A percentile compares a stretch with the other conserved stretches of the same genome.
These are phyloP conservation scores for Debaryomyces sp. DNA, from an alignment of 1,139 yeast genomes.

Conservation along the genomic window DNA sequence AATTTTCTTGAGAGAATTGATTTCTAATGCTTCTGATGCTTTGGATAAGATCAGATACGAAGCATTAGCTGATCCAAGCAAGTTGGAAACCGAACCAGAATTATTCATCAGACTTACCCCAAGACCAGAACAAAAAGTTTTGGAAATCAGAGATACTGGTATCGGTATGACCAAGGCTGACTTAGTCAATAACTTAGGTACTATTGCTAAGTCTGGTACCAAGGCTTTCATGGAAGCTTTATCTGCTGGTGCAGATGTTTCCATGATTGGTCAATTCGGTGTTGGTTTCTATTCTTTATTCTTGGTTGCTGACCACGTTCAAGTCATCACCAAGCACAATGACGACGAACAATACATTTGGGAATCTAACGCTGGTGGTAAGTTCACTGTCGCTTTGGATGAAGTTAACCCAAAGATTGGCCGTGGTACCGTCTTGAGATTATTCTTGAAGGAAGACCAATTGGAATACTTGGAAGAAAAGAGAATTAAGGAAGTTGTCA, in stretches of 20 bases:
- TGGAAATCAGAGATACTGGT: constrained; percentile 99
- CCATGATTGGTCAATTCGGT: constrained; percentile 99
- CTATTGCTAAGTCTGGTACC: constrained; percentile 99
- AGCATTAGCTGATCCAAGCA: constrained; percentile 88
- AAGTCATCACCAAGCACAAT: constrained; percentile 97
- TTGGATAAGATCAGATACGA: constrained; percentile 96
- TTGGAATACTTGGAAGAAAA: constrained; percentile 98
- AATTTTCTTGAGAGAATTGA: constrained; percentile 97
- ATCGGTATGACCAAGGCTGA: constrained; percentile 99
- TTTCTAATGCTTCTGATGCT: constrained; percentile 90
- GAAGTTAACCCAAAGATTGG: constrained; percentile 81
- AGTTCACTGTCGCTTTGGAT: constrained; percentile 94
- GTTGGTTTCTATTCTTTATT: constrained; percentile 99
- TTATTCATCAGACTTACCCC: constrained; percentile 97
- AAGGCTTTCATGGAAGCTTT: constrained; percentile 99
- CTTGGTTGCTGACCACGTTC: constrained; percentile 99
- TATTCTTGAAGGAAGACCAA: constrained; percentile 98
- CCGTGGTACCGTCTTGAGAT: constrained; percentile 95
- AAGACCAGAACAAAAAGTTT: constrained; percentile 87
- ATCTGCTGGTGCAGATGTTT: constrained; percentile 99
- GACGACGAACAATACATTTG: constrained; percentile 99
- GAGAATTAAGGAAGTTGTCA: constrained; percentile 98
- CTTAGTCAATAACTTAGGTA: constrained; percentile 98
- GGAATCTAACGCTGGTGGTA: constrained; percentile 99
- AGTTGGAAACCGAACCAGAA: constrained; percentile 94